phyloP scores from a whole-genome alignment of 495 filamentous ascomycete species.

The Lindgomyces ingoldianus region DNA sequence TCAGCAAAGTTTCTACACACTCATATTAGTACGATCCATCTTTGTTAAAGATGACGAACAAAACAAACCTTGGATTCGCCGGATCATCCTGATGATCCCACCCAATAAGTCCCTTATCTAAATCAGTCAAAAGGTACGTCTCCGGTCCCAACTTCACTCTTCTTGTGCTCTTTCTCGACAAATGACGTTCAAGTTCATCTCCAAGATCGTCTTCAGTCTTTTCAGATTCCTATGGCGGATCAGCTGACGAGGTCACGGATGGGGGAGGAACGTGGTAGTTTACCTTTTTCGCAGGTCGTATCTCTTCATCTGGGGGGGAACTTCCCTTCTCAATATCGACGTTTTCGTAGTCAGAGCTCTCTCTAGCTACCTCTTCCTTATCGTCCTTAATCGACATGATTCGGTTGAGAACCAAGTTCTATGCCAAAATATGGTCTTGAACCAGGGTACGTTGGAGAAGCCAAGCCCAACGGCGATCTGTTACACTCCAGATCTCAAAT shows the following conservation, averaged over 20 bases:
- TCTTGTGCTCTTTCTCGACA: conserved; percentile 28
- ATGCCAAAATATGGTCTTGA: too few relatives aligned
- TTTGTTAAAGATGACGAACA: neutral
- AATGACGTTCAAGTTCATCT: conserved; percentile 27
- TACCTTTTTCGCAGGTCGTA: neutral
- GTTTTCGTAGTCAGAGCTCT: conserved; percentile 13
- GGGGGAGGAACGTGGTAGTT: neutral
- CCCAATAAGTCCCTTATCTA: conserved; percentile 30
- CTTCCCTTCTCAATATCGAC: conserved; percentile 6
- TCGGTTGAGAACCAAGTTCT: too few relatives aligned
- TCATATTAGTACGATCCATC: conserved; percentile 2
- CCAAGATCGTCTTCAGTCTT: conserved; percentile 7
- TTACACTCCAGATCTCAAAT: too few relatives aligned
- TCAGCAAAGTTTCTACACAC: conserved; percentile 48
- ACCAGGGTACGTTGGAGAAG: too few relatives aligned
- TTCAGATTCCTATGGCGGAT: neutral
- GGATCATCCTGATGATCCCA: conserved; percentile 35
- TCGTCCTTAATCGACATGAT: conserved; percentile 5
- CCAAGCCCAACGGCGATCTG: too few relatives aligned
- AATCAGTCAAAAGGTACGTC: conserved; percentile 26
- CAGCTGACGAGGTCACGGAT: neutral
- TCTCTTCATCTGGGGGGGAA: neutral
- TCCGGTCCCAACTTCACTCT: conserved; percentile 18
- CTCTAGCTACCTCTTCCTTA: conserved; percentile 1
- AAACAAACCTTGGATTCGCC: conserved; percentile 28